Evolutionary conservation across 2,329 filamentous ascomycete species (phyloP), one percentile per base, ranked within the genome.

Genomic region (Penicillium sp.): DNA sequence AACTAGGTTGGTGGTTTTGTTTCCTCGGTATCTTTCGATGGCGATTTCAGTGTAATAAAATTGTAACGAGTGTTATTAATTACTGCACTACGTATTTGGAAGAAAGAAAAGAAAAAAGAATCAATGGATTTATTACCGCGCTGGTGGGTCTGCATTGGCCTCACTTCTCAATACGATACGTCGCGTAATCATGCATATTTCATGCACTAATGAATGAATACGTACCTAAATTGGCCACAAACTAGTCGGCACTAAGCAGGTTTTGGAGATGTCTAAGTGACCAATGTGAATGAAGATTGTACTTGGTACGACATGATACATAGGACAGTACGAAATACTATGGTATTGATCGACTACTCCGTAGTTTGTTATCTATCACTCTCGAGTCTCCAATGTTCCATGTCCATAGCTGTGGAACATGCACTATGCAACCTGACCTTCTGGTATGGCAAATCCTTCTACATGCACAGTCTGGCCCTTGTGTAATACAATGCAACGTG

Each of bases 381-480:
- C 2, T 11, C 8, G 8, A 30, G 12, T 30, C 12, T 16, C 35
- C 18, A 8, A 35, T 35, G n/a, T 49, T 35, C 11, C 20, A 51
- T 14, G 6, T 7, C 16, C 24, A 7, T 14, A 28, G 14, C 18
- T 33, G 40, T 18, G 23, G 18, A 18, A n/a, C 16, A 43, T 40
- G 20, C 18, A 42, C 43, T 42, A 52, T 52, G 50, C 50, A 45
- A 33, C 40, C 30, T 52, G 50, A 33, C 40, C 50, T 21, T 52
- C 40, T 6, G 40, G 50, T 33, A 52, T 28, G 20, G 24, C 6
- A 23, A 52, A 52, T 35, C 50, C 50, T 45, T 52, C 50, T 30
- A 52, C 50, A 52, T 35, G 24, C 16, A 52, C 50, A 30, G 50
- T 52, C 3, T 45, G 26, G 28, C 18, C 40, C 50, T 52, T 52